Conservation (phyloP, 2,329 filamentous ascomycete species). For the Lasiodiplodia sp. region DNA sequence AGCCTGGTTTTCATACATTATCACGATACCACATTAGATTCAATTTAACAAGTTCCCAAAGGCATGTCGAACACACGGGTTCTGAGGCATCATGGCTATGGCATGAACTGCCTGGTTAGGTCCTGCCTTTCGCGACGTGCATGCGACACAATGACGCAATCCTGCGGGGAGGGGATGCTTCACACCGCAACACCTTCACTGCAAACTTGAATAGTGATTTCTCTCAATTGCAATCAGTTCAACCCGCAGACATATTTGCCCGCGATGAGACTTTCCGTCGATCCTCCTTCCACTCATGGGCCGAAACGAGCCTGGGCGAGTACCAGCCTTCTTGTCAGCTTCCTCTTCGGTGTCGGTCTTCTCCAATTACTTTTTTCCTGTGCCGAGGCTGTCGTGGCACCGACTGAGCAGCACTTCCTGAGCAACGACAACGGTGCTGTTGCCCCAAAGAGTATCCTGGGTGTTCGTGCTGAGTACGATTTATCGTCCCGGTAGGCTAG, state of each 20-base stretch:
- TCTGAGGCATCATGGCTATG: background rate
- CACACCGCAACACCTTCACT: background rate
- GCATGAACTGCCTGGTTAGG: background rate
- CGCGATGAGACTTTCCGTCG: background rate
- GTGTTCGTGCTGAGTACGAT: slow-evolving; percentile 40
- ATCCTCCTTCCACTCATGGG: background rate
- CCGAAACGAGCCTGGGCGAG: slow-evolving; percentile 3
- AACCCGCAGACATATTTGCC: background rate
- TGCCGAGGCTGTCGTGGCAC: slow-evolving; percentile 33
- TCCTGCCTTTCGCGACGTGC: slow-evolving; percentile 11
- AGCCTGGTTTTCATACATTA: background rate
- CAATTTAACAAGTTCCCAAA: background rate
- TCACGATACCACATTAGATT: background rate
- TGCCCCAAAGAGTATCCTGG: slow-evolving; percentile 34
- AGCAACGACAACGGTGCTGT: slow-evolving; percentile 30
- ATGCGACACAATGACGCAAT: slow-evolving; percentile 27
- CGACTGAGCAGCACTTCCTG: slow-evolving; percentile 42
- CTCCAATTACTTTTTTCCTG: slow-evolving; percentile 35
- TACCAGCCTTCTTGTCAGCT: background rate
- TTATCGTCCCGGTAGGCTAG: background rate
- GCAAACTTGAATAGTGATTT: background rate
- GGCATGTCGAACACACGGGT: background rate
- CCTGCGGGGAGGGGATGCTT: slow-evolving; percentile 3
- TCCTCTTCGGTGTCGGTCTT: slow-evolving; percentile 30
- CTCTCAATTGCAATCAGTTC: background rate